Evolutionary conservation across 371 early-diverging fungal genomes (phyloP), one percentile per base, ranked within the genome.

Genomic region (Rhizopus microsporus): DNA sequence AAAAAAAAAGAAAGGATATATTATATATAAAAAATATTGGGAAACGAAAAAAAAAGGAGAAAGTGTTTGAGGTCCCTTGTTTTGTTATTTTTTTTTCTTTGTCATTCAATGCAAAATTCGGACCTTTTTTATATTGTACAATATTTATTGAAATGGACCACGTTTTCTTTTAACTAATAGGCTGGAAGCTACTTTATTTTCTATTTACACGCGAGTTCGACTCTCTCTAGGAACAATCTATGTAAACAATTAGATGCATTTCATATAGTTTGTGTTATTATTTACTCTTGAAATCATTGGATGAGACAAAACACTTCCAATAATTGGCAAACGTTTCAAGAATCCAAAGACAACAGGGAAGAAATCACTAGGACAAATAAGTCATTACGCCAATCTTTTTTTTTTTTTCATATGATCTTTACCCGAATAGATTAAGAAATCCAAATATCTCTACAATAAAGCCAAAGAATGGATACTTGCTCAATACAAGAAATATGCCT

Each of bases 361-460:
- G 70, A 98, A 98, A 79, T 98, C 97, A 8, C 94, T 95, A 53
- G 33, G 29, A 23, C 9, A 5, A 42, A 10, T n/a, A 12, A 9
- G 43, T 43, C 17, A 53, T 32, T 47, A 46, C 54, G 30, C 16
- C 32, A 16, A 30, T n/a, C 45, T 15, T 33, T n/a, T 31, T 43
- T 39, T n/a, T 46, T 30, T 13, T 7, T 17, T 56, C n/a, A 12
- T 46, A 10, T 10, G 13, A 12, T 17, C 75, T 43, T 51, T 84
- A 93, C 93, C 97, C 98, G 82, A 98, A 98, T 48, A 98, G 74
- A 70, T 98, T 97, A 51, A 97, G 76, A 63, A 98, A 95, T 0
- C 97, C 98, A 82, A 97, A 92, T 4, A 88, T 65, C 72, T 98
- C 97, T 46, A 97, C 78, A 39, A 85, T 32, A 56, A 98, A 90